These are phyloP conservation scores for Globisporangium orthogonon DNA, from an alignment of 352 stramenopile genomes.

Conservation along the genomic window DNA sequence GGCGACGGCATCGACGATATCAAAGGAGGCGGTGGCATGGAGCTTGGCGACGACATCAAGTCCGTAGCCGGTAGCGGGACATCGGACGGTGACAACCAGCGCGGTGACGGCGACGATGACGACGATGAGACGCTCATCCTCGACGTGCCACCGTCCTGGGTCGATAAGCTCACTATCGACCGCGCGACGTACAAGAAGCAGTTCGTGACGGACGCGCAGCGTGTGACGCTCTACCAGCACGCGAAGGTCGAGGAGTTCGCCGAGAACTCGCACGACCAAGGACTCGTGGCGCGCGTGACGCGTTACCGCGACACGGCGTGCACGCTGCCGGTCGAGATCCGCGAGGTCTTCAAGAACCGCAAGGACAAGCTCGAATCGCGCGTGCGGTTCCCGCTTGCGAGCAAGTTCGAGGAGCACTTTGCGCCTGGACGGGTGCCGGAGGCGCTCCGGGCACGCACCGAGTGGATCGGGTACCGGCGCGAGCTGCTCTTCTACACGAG, in stretches of 20 bases:
- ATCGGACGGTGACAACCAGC: constrained; percentile 46
- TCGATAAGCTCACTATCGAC: constrained; percentile 67
- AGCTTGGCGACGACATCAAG: constrained; percentile 59
- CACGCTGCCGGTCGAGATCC: constrained; percentile 83
- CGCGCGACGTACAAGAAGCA: constrained; percentile 68
- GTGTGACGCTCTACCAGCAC: constrained; percentile 85
- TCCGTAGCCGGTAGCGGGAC: constrained; percentile 1
- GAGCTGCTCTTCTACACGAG: constrained; percentile 91
- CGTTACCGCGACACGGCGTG: constrained; percentile 72
- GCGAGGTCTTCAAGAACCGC: constrained; percentile 90
- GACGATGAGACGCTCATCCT: constrained; percentile 67
- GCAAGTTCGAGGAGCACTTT: constrained; percentile 85
- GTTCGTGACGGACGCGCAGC: constrained; percentile 83
- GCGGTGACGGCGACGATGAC: constrained; percentile 22
- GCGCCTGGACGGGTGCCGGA: constrained; percentile 57
- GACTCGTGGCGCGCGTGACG: constrained; percentile 81
- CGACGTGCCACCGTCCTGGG: constrained; percentile 84
- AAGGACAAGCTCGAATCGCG: constrained; percentile 86
- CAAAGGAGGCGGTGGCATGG: constrained; percentile 20
- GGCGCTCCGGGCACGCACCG: constrained; percentile 69
- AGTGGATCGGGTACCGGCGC: constrained; percentile 83
- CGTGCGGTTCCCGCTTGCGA: constrained; percentile 73
- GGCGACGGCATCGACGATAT: constrained; percentile 31
- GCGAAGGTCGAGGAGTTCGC: constrained; percentile 93
- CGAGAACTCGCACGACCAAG: constrained; percentile 83